Conservation (phyloP, 2,329 filamentous ascomycete genomes). For the Paracamarosporium sp. region DNA sequence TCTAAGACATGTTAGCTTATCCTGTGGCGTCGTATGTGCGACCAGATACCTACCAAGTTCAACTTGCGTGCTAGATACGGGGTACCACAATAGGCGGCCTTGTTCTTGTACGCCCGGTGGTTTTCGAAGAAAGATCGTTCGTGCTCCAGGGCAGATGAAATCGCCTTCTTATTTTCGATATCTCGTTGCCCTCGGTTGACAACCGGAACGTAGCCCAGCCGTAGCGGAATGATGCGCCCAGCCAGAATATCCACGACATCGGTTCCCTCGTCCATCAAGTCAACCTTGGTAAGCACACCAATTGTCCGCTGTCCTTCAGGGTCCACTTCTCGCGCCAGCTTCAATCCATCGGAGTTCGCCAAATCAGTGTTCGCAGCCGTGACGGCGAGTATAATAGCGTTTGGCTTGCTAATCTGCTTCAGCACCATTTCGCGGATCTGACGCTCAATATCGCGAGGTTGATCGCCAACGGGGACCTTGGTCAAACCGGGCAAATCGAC, state of each 20-base stretch:
- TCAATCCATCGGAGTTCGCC: slow-evolving; percentile 97
- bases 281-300: slow-evolving; percentile 97
- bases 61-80: slow-evolving; percentile 96
- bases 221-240: slow-evolving; percentile 92
- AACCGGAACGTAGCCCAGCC: slow-evolving; percentile 94
- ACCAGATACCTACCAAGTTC: slow-evolving; percentile 68
- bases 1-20: slow-evolving; percentile 57
- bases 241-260: slow-evolving; percentile 98
- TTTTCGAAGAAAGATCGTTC: slow-evolving; percentile 98
- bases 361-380: slow-evolving; percentile 97
- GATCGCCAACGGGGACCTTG: slow-evolving; percentile 95
- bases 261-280: slow-evolving; percentile 98
- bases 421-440: slow-evolving; percentile 98
- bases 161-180: slow-evolving; percentile 97
- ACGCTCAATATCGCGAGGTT: slow-evolving; percentile 93
- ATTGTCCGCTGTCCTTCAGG: slow-evolving; percentile 97
- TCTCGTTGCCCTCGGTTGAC: slow-evolving; percentile 98
- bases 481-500: slow-evolving; percentile 97
- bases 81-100: slow-evolving; percentile 97
- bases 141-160: slow-evolving; percentile 86
- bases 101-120: slow-evolving; percentile 98
- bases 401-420: slow-evolving; percentile 98
- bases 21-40: not conserved
- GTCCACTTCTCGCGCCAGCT: slow-evolving; percentile 95
- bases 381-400: slow-evolving; percentile 96